Evolutionary conservation across 148 eudicot genomes (phyloP), one percentile per base, ranked within the genome.

Genomic region (Nepenthes mirabilis): DNA sequence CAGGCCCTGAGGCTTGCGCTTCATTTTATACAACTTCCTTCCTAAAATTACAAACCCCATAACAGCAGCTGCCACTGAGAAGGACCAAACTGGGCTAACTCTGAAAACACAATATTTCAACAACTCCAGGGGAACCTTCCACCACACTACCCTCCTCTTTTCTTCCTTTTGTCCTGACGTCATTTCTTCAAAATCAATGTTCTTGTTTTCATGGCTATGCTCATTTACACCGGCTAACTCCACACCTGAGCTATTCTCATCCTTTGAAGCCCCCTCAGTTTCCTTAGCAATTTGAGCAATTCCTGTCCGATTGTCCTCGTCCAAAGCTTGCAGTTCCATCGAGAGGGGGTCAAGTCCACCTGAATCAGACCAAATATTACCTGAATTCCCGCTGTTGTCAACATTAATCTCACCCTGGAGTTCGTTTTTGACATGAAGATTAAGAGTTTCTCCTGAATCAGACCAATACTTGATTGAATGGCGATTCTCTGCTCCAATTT

Each of bases 11-110:
- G 73, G 70, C 83, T 81, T 91, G 57, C 75, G 74, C 83, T 83
- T 91, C 89, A 85, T 76, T 78, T 62, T 87, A 65, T 78, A 72
- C 72, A 87, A 61, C 51, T 84, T 58, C 13, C 97, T 78, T 11
- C 91, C 87, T 57, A 84, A 65, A 2, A 91, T 66, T 53, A 87
- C 78, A 11, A 83, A 68, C 1, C 97, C 95, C 82, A 91, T 70
- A 3, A 85, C 57, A 5, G 97, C 97, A 33, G 95, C 95, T 0
- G 90, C 97, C 55, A 81, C 80, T 32, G 97, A 85, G 34, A 87
- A 72, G n/a, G 83, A 81, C 97, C 97, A 91, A 34, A 81, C 81
- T 1, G 97, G 97, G 35, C 76, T 83, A 43, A 78, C 88, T 80
- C 81, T 83, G 47, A 79, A 65, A 55, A 81, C 81, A 73, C 85